Conservation (phyloP, 495 filamentous ascomycete genomes). For the Echria macrotheca region DNA sequence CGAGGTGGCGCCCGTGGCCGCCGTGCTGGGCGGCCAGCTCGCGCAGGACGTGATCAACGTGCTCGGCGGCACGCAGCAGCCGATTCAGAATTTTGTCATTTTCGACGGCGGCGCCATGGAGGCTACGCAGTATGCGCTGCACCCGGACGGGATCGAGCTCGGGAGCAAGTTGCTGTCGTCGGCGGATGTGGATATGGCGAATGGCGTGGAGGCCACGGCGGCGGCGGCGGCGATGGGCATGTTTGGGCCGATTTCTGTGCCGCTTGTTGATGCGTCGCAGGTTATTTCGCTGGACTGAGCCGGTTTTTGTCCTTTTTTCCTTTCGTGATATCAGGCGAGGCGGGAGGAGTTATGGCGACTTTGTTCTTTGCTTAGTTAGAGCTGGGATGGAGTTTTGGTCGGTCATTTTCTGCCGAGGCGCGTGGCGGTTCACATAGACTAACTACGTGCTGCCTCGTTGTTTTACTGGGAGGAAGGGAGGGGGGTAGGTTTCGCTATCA, state of each 20-base stretch:
- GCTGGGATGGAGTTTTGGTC: too few relatives aligned
- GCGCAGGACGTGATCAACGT: slow-evolving; percentile 98
- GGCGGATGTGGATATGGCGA: slow-evolving; percentile 7
- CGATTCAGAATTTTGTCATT: slow-evolving; percentile 87
- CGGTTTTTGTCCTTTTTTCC: too few relatives aligned
- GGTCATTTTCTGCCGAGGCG: too few relatives aligned
- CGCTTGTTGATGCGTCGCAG: not conserved
- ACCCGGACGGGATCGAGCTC: slow-evolving; percentile 56
- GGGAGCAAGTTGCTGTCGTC: slow-evolving; percentile 28
- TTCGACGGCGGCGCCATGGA: slow-evolving; percentile 81
- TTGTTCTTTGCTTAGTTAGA: too few relatives aligned
- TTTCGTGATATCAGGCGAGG: too few relatives aligned
- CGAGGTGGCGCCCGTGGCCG: slow-evolving; percentile 82
- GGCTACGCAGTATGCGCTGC: slow-evolving; percentile 74
- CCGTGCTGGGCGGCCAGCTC: slow-evolving; percentile 81
- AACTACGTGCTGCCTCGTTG: too few relatives aligned
- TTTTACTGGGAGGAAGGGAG: too few relatives aligned
- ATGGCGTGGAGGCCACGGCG: not conserved
- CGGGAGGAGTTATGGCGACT: too few relatives aligned
- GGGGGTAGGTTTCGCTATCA: too few relatives aligned
- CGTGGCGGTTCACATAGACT: too few relatives aligned
- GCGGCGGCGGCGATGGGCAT: not conserved
- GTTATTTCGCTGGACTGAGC: not conserved
- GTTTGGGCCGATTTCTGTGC: not conserved
- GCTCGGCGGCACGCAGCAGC: slow-evolving; percentile 81